Evolutionary conservation across 2,329 filamentous ascomycete species (phyloP).

Genomic region (Aspergillus ochraceoroseus): DNA sequence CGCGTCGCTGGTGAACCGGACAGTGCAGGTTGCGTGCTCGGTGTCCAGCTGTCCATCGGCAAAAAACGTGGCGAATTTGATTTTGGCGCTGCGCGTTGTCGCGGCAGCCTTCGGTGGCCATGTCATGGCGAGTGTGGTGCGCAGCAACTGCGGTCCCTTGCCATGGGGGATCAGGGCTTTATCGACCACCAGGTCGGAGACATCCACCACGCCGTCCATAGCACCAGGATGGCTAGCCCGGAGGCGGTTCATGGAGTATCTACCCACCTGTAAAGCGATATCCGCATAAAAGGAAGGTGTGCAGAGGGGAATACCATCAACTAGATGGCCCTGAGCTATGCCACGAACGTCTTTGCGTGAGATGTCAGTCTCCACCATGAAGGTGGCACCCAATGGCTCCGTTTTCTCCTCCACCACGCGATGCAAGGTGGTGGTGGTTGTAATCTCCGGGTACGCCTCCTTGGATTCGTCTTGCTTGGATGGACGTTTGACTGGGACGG

Average conservation of each 20-base stretch:
- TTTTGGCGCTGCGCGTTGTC: not conserved
- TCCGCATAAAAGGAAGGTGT: conserved; percentile 26
- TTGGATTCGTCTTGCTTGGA: not conserved
- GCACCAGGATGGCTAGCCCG: conserved; percentile 5
- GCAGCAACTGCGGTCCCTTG: conserved; percentile 17
- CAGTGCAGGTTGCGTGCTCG: conserved; percentile 2
- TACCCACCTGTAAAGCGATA: conserved; percentile 22
- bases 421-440: not conserved
- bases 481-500: not conserved
- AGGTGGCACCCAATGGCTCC: not conserved
- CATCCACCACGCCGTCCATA: conserved; percentile 19
- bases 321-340: conserved; percentile 22
- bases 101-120: conserved; percentile 14
- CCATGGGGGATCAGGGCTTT: conserved; percentile 21
- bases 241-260: conserved; percentile 12
- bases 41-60: conserved; percentile 2
- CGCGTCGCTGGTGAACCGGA: conserved; percentile 2
- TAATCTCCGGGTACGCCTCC: conserved; percentile 1
- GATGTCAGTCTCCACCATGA: conserved; percentile 21
- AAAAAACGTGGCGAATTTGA: conserved; percentile 3
- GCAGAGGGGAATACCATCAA: conserved; percentile 25
- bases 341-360: conserved; percentile 15
- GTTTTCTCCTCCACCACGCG: conserved; percentile 1
- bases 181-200: conserved; percentile 22
- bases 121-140: conserved; percentile 14